These are phyloP conservation scores for Boechera divaricarpa DNA, from an alignment of 345 rosid species.

Conservation along the genomic window DNA sequence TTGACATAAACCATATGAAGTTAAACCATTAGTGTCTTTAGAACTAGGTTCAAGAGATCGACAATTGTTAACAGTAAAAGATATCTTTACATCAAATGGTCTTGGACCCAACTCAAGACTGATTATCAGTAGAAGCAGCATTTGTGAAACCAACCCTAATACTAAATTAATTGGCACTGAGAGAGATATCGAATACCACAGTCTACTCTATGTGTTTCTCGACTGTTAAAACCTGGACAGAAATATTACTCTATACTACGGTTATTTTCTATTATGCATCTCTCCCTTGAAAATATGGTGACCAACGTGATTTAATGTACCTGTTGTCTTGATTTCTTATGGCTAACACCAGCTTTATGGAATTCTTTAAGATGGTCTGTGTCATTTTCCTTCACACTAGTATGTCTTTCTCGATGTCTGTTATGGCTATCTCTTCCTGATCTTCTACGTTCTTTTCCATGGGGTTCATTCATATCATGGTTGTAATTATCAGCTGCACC, in stretches of 20 bases:
- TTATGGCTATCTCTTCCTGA: constrained; percentile 61
- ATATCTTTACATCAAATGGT: constrained; percentile 5
- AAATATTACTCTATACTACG: not conserved
- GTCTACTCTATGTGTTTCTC: not conserved
- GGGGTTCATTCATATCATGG: constrained; percentile 51
- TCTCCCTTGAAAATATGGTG: constrained; percentile 11
- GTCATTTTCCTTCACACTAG: constrained; percentile 59
- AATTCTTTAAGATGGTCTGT: constrained; percentile 58
- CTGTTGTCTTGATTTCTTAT: constrained; percentile 72
- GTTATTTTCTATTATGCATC: not conserved
- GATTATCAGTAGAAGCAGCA: constrained; percentile 3
- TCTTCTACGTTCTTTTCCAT: constrained; percentile 57
- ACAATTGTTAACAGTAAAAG: not conserved
- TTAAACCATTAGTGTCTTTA: constrained; percentile 2
- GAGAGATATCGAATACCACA: constrained; percentile 2
- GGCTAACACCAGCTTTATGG: constrained; percentile 59
- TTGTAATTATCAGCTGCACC: constrained; percentile 56
- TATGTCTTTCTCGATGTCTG: constrained; percentile 69
- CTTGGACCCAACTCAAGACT: constrained; percentile 10
- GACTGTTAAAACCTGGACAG: not conserved
- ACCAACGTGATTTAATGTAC: constrained; percentile 27
- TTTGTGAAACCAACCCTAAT: constrained; percentile 17
- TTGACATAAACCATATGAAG: constrained; percentile 6
- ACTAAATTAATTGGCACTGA: not conserved
- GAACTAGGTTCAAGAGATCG: not conserved